Percentiles rank a stretch among this genome's conserved stretches.
phyloP scores from a whole-genome alignment of 805 yeast species.

The Cyberlindnera petersonii region DNA sequence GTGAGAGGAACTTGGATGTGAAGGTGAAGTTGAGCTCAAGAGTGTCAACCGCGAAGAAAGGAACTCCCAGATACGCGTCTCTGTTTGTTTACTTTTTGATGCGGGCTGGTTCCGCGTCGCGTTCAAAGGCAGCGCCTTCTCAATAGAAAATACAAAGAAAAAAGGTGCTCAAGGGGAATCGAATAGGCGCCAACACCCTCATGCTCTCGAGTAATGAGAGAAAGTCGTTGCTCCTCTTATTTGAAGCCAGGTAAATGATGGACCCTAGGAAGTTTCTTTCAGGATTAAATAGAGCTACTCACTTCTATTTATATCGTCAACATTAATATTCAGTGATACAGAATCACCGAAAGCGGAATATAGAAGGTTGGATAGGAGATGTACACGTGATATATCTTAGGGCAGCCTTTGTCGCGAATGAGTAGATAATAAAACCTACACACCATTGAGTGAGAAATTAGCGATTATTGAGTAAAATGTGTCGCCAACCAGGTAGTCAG shows the following conservation, averaged over 20 bases:
- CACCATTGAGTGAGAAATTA: not conserved
- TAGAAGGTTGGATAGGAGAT: not conserved
- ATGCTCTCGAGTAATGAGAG: too few species aligned
- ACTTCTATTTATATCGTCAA: too few species aligned
- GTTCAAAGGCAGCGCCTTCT: not conserved
- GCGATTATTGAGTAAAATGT: not conserved
- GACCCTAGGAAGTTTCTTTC: too few species aligned
- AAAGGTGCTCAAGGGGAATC: not conserved
- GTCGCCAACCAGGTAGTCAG: slow-evolving; percentile 1
- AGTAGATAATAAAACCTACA: slow-evolving; percentile 4
- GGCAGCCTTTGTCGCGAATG: slow-evolving; percentile 1
- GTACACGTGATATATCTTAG: not conserved
- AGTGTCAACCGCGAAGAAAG: slow-evolving; percentile 1
- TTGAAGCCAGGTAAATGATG: too few species aligned
- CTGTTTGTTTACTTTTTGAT: slow-evolving; percentile 13
- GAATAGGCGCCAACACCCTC: not conserved
- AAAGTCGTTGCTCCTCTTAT: too few species aligned
- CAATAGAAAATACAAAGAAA: not conserved
- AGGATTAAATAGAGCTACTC: too few species aligned
- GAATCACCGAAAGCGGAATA: not conserved
- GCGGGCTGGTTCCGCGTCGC: slow-evolving; percentile 3
- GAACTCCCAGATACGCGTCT: slow-evolving; percentile 4
- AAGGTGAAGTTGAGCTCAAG: not conserved
- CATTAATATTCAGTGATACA: not conserved
- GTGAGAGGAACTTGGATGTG: not conserved